These are phyloP conservation scores for Coleophoma eucalyptorum DNA, from an alignment of 2,329 filamentous ascomycete genomes.

Conservation along the genomic window DNA sequence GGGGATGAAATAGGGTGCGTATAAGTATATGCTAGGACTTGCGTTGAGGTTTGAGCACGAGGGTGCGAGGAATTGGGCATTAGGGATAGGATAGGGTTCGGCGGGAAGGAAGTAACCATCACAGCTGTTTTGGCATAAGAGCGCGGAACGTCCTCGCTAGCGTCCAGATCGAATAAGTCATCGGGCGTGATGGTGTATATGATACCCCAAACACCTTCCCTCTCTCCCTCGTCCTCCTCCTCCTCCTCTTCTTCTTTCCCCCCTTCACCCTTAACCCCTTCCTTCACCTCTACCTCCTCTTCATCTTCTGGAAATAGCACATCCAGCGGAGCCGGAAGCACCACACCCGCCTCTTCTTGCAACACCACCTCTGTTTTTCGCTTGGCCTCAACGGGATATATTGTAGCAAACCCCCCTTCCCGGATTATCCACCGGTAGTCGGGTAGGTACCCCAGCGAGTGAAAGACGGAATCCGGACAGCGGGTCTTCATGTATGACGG, in stretches of 20 bases:
- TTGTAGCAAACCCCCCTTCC: constrained; percentile 63
- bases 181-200: constrained; percentile 45
- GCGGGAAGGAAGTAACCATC: constrained; percentile 26
- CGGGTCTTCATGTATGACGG: constrained; percentile 59
- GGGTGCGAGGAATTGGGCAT: not conserved
- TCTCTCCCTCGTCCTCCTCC: no score
- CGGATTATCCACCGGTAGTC: constrained; percentile 66
- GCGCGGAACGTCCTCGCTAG: constrained; percentile 57
- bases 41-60: constrained; percentile 18
- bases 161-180: constrained; percentile 51
- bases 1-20: constrained; percentile 9
- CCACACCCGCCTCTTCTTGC: no score
- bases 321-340: no score
- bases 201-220: constrained; percentile 39
- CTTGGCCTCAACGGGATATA: constrained; percentile 25
- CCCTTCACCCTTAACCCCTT: no score
- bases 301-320: no score
- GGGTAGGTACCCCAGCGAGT: constrained; percentile 46
- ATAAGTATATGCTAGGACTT: constrained; percentile 59
- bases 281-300: no score
- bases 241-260: no score
- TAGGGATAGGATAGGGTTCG: no score
- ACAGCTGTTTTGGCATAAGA: constrained; percentile 54
- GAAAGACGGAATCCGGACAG: constrained; percentile 48
- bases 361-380: no score